phyloP scores from a whole-genome alignment of 164 flowering plant species.

The Liriodendron chinense region DNA sequence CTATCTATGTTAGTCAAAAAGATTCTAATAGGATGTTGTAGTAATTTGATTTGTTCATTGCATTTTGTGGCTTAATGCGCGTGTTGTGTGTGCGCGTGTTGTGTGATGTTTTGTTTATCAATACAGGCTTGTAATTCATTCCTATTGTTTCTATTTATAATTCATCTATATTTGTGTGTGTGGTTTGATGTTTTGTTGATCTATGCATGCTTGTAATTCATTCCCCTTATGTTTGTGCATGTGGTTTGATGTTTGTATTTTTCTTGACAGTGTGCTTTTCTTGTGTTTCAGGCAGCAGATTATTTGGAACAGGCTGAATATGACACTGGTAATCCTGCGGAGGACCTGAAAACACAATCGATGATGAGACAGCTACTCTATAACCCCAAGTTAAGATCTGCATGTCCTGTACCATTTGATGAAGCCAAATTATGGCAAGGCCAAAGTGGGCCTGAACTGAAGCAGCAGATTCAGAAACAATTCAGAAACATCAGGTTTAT shows the following conservation, averaged over 20 bases:
- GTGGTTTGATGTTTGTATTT: too few relatives aligned
- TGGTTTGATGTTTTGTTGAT: not conserved
- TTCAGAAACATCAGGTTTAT: constrained; percentile 89
- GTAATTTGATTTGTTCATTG: too few relatives aligned
- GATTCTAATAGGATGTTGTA: too few relatives aligned
- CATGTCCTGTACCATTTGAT: constrained; percentile 96
- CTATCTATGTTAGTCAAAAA: too few relatives aligned
- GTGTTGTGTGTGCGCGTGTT: too few relatives aligned
- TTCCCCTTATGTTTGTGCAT: not conserved
- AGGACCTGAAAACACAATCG: constrained; percentile 85
- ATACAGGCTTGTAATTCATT: too few relatives aligned
- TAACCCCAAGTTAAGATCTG: constrained; percentile 69
- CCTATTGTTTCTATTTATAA: too few relatives aligned
- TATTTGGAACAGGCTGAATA: constrained; percentile 95
- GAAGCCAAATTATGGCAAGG: constrained; percentile 99
- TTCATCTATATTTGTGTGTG: too few relatives aligned
- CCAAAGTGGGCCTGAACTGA: constrained; percentile 85
- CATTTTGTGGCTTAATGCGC: too few relatives aligned
- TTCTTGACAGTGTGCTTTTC: not conserved
- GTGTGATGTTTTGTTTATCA: too few relatives aligned
- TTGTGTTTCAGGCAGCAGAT: constrained; percentile 61
- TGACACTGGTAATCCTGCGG: constrained; percentile 73
- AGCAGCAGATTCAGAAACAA: constrained; percentile 78
- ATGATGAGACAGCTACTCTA: constrained; percentile 68
- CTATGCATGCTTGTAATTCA: not conserved